Evolutionary conservation across 2,329 filamentous ascomycete species (phyloP), one percentile per base, ranked within the genome.

Genomic region (Epichloe bromicola): DNA sequence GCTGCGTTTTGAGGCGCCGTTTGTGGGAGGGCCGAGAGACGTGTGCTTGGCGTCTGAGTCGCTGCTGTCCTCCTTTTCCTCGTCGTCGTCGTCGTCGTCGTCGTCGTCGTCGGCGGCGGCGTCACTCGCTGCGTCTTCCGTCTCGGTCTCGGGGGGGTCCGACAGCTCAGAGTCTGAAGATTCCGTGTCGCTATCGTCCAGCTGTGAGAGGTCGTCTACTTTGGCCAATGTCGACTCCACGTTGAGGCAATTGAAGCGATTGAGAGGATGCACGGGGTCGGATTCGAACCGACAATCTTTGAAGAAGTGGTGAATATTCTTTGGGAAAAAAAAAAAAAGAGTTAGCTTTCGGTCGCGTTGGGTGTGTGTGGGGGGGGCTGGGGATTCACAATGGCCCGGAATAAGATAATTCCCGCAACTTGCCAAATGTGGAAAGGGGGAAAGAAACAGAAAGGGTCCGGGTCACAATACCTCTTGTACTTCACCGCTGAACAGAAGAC

Each of bases 221-320:
- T 45, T 7, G 8, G 46, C 37, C 41, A 54, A 49, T 14, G 46
- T 49, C 41, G 30, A 33, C 26, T 39, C 17, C 33, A 55, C 40
- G 50, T 52, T 37, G 20, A 53, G 41, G 36, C 23, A 49, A 10
- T 41, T 40, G 50, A 53, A 53, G 46, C 46, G 53, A 44, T 42
- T 50, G 44, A 36, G 26, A 4, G 55, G 54, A 42, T 57, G 53
- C 20, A 42, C 36, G 26, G 53, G 54, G 42, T 57, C 54, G 44
- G 33, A n/a, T 38, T 12, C 36, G 50, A 49, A 59, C 40, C 33
- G n/a, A 36, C 17, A 11, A 20, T 53, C 34, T 4, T 23, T 23
- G 48, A 57, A 59, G 48, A 56, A 60, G n/a, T 38, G 30, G 55
- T 58, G 57, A 20, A 59, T 50, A 37, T 58, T 26, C 57, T 58